Base-by-base conservation (phyloP, 2,329 filamentous ascomycete genomes). In the Calonectria ilicicola region DNA sequence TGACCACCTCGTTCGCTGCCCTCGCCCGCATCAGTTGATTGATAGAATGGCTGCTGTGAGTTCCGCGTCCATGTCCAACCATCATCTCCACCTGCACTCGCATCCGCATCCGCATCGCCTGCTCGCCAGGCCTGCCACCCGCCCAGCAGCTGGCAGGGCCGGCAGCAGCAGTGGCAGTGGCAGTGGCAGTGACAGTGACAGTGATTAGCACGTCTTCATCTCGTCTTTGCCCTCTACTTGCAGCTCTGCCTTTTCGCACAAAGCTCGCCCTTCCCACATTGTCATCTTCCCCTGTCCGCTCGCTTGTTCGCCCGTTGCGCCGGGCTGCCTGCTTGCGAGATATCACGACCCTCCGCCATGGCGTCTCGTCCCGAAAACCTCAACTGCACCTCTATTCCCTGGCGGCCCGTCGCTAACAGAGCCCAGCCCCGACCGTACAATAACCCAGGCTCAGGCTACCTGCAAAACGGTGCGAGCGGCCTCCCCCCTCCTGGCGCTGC, bases 391-490 rank as follows among this genome's bases (percentile, higher is more conserved):
- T n/a, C 67, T 46, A 51, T 51, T 23, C 63, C 64, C 29, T 68
- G 70, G 70, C 51, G 69, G 70, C 70, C 23, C 67, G 64, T 80
- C 65, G 77, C 81, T 80, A 74, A 78, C 74, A 44, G 42, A 38
- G 51, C 62, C 49, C 80, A 87, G 85, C 81, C 83, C 76, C 85
- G 85, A 81, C 80, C 83, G 76, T 86, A 85, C 84, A 89, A 85
- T 82, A 87, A 86, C 81, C 83, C 84, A 78, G 88, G 88, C 83
- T 92, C 85, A 78, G 88, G 88, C 84, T 93, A 91, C 84, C 85
- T 93, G 82, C 89, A 91, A 79, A 93, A 93, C 85, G 91, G 91
- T 82, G 89, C 88, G 76, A 84, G 85, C 70, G 84, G 86, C 74
- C 83, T 90, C 53, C 84, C 87, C 72, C 89, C 88, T 75, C 86